Base-by-base conservation (phyloP, 768 basidiomycete species). In the Naganishia randhawae region DNA sequence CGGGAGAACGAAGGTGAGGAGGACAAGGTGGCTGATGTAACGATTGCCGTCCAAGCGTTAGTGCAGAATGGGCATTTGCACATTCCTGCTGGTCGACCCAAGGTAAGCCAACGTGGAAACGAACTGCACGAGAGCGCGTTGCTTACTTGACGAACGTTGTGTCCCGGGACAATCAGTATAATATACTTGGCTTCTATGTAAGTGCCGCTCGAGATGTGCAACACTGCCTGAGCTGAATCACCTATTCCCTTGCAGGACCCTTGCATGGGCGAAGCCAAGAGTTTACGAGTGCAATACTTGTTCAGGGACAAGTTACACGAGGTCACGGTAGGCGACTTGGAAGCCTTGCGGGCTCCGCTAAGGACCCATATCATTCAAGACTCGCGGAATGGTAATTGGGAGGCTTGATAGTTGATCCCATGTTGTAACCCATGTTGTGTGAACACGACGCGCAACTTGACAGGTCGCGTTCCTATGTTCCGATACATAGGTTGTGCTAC, bases 111-210 rank as follows among this genome's bases (percentile, higher is more conserved):
- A 35, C 8, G 42, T 29, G 14, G 19, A n/a, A 5, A 32, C 3
- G 19, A 9, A 29, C 6, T 53, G 37, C 50, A n/a, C 16, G n/a
- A 37, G 19, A 32, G 62, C 27, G 17, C 16, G 52, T n/a, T 66
- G 39, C 51, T 41, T 73, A 52, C 65, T 55, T 39, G 67, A 72
- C 35, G 17, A 35, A 4, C 22, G 33, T 31, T 71, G 39, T 63
- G 63, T 5, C 33, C 25, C 17, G 0, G n/a, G n/a, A n/a, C n/a
- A n/a, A n/a, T n/a, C 72, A 89, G 89, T 82, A 86, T 68, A 85
- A 86, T 31, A 82, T 95, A 45, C 87, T 90, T 74, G 92, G 92
- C n/a, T 92, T 96, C 82, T 87, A 85, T 75, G 78, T 79, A 50
- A 52, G 72, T 69, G 45, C 19, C 7, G 45, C 22, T 65, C 35